Evolutionary conservation across 176 grass and related monocot species (phyloP), one percentile per base, ranked within the genome.

Genomic region (Miscanthus lutarioriparius): DNA sequence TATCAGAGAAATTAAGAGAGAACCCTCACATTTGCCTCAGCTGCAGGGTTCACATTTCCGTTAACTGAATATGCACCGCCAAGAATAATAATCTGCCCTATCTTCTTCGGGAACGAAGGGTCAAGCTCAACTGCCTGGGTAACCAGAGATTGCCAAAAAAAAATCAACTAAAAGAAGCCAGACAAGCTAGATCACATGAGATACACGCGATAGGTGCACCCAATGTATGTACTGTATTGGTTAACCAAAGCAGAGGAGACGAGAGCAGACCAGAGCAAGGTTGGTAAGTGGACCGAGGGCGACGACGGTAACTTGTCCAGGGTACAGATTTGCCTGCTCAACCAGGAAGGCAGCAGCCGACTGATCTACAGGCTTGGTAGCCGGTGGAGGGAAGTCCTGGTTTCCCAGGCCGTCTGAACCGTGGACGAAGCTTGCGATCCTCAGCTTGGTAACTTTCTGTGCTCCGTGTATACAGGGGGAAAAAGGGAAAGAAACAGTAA

Each of bases 1-100:
- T 44, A 70, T 77, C 7, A 49, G 28, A 82, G n/a, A 74, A 65
- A 75, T 35, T 12, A 35, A 76, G 69, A 56, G 41, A 86, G 40
- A 36, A 54, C 19, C 27, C 89, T 80, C 88, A 95, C 92, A 84
- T 97, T 97, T 72, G 94, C 94, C 86, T 98, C 96, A 35, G 93
- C 75, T 51, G 93, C 96, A 63, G 93, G 96, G 86, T 98, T 98
- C 32, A 95, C 96, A 90, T 98, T 98, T n/a, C 96, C 93, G 78
- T 93, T 95, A 51, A 98, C 91, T 53, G 84, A 98, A 88, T 95
- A 95, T 1, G 96, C 93, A 43, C 96, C 96, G 77, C 96, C 96
- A 75, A 98, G 96, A 67, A 98, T 83, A 69, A 98, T 67, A 15
- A 98, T 92, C 86, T 98, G 91, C 17, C 96, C 96, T 54, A 98